These are phyloP conservation scores for Talaromyces thailandensis DNA, from an alignment of 495 filamentous ascomycete species.

Conservation along the genomic window DNA sequence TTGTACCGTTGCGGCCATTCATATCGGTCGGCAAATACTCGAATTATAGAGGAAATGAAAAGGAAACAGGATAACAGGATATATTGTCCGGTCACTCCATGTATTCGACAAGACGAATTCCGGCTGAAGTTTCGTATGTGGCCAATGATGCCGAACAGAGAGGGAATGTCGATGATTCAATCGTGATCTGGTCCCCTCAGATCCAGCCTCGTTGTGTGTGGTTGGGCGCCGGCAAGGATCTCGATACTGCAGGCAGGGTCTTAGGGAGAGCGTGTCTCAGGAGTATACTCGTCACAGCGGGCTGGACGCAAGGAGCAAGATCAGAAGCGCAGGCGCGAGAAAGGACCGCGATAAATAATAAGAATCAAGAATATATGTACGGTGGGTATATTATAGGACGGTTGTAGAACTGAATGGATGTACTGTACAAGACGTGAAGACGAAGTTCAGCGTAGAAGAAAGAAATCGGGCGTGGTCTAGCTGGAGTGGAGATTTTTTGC, in stretches of 20 bases:
- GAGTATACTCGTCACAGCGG: neutral
- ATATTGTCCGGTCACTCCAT: conserved; percentile 1
- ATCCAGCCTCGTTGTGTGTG: neutral
- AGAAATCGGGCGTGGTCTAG: neutral
- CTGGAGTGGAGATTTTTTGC: neutral
- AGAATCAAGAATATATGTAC: neutral
- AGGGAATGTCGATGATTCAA: neutral
- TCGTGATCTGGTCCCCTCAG: neutral
- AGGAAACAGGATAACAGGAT: neutral
- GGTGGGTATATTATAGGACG: neutral
- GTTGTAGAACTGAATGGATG: neutral
- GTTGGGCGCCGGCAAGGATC: neutral
- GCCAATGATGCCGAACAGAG: neutral
- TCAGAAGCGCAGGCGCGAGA: neutral
- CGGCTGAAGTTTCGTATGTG: neutral
- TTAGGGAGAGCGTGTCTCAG: neutral
- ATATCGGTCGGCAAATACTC: conserved; percentile 19
- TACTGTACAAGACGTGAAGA: neutral
- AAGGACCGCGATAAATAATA: neutral
- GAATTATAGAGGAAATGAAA: neutral
- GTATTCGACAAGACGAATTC: neutral
- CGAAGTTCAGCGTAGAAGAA: neutral
- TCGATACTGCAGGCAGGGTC: neutral
- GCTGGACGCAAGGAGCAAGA: neutral
- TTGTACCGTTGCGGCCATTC: conserved; percentile 56